These are phyloP conservation scores for Gyrodon lividus DNA, from an alignment of 768 basidiomycete genomes.

Conservation along the genomic window DNA sequence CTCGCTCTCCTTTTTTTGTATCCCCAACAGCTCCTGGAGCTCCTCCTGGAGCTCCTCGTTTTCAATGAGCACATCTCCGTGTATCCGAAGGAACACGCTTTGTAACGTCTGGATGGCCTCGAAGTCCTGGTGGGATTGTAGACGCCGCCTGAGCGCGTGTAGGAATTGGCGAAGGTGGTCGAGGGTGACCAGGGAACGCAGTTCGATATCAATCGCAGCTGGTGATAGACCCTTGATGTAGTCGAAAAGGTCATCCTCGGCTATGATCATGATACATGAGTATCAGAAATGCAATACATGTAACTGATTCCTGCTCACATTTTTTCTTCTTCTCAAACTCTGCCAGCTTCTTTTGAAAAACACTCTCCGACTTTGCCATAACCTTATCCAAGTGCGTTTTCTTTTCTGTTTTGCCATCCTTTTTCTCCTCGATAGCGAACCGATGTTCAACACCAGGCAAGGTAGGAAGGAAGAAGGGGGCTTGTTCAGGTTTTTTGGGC, in stretches of 20 bases:
- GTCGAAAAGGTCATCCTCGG: constrained; percentile 81
- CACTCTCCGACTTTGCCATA: constrained; percentile 54
- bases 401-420: constrained; percentile 38
- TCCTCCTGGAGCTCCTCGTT: constrained; percentile 62
- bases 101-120: constrained; percentile 92
- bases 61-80: constrained; percentile 75
- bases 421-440: constrained; percentile 58
- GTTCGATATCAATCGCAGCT: constrained; percentile 86
- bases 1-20: constrained; percentile 76
- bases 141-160: constrained; percentile 65
- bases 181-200: constrained; percentile 72
- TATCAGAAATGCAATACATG: constrained; percentile 3
- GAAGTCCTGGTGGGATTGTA: constrained; percentile 83
- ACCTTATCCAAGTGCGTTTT: constrained; percentile 53
- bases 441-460: constrained; percentile 83
- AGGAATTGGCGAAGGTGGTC: constrained; percentile 69
- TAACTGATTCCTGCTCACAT: constrained; percentile 52
- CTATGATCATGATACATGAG: constrained; percentile 3
- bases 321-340: constrained; percentile 55
- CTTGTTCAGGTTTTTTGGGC: constrained; percentile 91
- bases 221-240: constrained; percentile 86
- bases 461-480: constrained; percentile 96
- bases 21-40: constrained; percentile 56
- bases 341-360: constrained; percentile 66
- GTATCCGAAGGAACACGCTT: constrained; percentile 79